Evolutionary conservation across 1,284 basidiomycete genomes (phyloP).

Genomic region (Tilletia walkeri): DNA sequence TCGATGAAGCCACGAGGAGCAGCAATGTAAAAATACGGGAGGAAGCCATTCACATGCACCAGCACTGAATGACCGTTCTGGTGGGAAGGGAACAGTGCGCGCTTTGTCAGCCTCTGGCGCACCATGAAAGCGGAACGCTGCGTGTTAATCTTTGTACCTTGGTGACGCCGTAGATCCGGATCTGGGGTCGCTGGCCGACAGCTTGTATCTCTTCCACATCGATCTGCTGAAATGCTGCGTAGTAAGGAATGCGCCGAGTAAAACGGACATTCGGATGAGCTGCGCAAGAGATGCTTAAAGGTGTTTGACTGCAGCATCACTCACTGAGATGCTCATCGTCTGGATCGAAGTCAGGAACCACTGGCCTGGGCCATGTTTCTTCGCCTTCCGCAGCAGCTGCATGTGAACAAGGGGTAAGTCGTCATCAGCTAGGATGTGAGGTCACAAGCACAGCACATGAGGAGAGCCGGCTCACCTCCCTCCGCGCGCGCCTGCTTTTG

Average conservation of each 20-base stretch:
- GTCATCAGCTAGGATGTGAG: not conserved
- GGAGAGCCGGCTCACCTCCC: slow-evolving; percentile 16
- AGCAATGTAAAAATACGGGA: slow-evolving; percentile 53
- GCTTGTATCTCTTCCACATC: slow-evolving; percentile 51
- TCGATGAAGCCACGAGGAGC: slow-evolving; percentile 49
- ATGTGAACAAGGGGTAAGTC: not conserved
- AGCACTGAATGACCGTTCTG: slow-evolving; percentile 48
- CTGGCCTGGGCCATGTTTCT: slow-evolving; percentile 16
- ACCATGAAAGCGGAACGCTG: not conserved
- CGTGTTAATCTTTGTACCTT: slow-evolving; percentile 10
- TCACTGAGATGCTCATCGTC: slow-evolving; percentile 16
- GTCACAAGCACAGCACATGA: not conserved
- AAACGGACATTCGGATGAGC: too few species aligned
- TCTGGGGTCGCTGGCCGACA: slow-evolving; percentile 39
- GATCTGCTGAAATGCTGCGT: slow-evolving; percentile 50
- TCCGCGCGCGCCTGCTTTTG: slow-evolving; percentile 17
- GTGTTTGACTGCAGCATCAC: not conserved
- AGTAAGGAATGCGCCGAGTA: not conserved
- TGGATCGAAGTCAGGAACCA: slow-evolving; percentile 12
- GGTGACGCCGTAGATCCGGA: slow-evolving; percentile 54
- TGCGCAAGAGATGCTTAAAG: too few species aligned
- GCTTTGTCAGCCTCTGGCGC: not conserved
- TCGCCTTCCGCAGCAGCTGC: slow-evolving; percentile 10
- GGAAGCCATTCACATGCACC: slow-evolving; percentile 53
- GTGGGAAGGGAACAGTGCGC: not conserved